These are phyloP conservation scores for Tarenaya hassleriana DNA, from an alignment of 345 rosid species.

Conservation along the genomic window DNA sequence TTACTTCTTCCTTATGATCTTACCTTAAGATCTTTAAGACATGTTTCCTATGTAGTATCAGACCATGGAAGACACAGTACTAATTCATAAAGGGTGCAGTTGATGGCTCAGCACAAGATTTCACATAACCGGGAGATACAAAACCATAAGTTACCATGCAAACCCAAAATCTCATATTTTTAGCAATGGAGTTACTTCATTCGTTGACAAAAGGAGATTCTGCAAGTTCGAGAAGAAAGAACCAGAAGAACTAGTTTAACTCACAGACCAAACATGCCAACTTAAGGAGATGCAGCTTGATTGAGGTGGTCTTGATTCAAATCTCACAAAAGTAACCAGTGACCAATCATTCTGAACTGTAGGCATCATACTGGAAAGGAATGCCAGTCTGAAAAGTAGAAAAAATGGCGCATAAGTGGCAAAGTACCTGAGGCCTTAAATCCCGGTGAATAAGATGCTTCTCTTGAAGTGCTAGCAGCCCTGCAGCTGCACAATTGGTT, in stretches of 20 bases:
- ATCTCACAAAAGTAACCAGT: not conserved
- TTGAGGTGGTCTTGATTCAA: not conserved
- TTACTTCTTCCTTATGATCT: no score
- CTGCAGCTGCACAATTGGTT: slow-evolving; percentile 39
- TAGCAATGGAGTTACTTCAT: slow-evolving; percentile 34
- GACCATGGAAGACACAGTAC: no score
- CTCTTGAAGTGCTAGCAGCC: slow-evolving; percentile 58
- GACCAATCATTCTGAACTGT: not conserved
- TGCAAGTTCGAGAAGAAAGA: slow-evolving; percentile 25
- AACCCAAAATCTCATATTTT: slow-evolving; percentile 71
- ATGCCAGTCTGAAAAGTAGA: not conserved
- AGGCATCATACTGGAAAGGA: no score
- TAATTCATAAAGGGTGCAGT: no score
- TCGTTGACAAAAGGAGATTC: slow-evolving; percentile 50
- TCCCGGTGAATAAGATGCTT: slow-evolving; percentile 60
- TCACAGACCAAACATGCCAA: slow-evolving; percentile 4
- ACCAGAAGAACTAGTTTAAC: slow-evolving; percentile 6
- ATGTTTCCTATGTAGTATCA: no score
- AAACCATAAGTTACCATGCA: slow-evolving; percentile 39
- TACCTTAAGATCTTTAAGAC: no score
- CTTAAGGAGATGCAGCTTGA: no score
- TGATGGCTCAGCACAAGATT: no score
- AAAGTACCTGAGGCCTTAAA: slow-evolving; percentile 54
- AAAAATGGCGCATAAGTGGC: no score
- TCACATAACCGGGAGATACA: no score